A percentile compares a stretch with the other conserved stretches of the same genome.
Conservation (phyloP, 176 grass and related monocot species). For the Paspalum notatum region DNA sequence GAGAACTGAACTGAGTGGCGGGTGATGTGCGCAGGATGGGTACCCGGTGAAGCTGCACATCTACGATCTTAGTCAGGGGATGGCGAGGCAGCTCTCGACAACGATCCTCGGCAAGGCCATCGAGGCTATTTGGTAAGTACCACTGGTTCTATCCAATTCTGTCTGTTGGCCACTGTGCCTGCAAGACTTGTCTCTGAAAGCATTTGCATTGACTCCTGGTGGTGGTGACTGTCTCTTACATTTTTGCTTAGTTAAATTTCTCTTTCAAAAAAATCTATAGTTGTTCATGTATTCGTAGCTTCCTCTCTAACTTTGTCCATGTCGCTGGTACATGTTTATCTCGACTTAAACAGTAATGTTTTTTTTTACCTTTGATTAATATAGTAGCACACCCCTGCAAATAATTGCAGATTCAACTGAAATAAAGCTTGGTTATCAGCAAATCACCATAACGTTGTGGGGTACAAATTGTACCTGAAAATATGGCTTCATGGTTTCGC, state of each 20-base stretch:
- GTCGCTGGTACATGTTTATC: background rate
- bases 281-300: background rate
- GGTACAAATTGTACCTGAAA: background rate
- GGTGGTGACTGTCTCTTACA: background rate
- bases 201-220: background rate
- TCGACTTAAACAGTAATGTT: background rate
- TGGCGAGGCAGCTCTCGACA: constrained; percentile 68
- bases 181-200: background rate
- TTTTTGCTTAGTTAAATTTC: background rate
- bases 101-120: constrained; percentile 70
- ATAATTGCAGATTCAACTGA: background rate
- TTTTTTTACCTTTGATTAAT: background rate
- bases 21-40: constrained; percentile 61
- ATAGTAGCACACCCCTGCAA: background rate
- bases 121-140: constrained; percentile 78
- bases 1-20: background rate
- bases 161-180: background rate
- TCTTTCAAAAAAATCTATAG: too few relatives aligned
- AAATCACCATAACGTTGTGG: background rate
- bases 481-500: background rate
- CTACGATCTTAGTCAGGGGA: constrained; percentile 85
- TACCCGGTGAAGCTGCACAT: constrained; percentile 86
- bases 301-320: background rate
- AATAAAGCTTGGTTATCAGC: background rate
- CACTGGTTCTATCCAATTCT: background rate